Conservation (phyloP, 768 basidiomycete genomes). For the Cantharellus cinnabarinus region DNA sequence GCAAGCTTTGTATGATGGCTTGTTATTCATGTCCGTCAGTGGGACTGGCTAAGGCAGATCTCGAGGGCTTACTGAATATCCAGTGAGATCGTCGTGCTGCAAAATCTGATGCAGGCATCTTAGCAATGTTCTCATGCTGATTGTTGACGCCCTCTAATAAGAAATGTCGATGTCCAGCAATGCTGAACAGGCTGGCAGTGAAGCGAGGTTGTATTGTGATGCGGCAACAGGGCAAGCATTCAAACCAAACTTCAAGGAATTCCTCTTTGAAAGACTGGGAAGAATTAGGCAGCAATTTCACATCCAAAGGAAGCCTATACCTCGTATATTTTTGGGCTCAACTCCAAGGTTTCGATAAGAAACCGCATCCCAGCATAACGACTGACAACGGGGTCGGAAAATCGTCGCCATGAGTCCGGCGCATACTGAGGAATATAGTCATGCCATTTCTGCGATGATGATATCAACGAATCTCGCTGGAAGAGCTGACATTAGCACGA, state of each 20-base stretch:
- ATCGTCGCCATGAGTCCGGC: slow-evolving; percentile 30
- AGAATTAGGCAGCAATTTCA: neutral
- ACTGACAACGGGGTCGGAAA: slow-evolving; percentile 30
- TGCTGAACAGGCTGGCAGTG: slow-evolving; percentile 31
- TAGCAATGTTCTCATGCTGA: neutral
- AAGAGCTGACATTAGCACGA: neutral
- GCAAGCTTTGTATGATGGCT: neutral
- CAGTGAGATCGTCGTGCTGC: neutral
- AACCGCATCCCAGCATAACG: slow-evolving; percentile 44
- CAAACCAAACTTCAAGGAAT: slow-evolving; percentile 35
- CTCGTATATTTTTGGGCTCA: slow-evolving; percentile 39
- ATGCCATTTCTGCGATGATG: slow-evolving; percentile 34
- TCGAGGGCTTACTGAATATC: neutral
- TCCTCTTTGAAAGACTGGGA: slow-evolving; percentile 26
- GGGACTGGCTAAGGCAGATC: too few species aligned
- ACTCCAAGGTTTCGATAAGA: slow-evolving; percentile 31
- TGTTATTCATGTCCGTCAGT: neutral
- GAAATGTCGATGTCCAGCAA: slow-evolving; percentile 33
- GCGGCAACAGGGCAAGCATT: slow-evolving; percentile 27
- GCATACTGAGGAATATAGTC: slow-evolving; percentile 31
- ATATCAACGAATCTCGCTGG: neutral
- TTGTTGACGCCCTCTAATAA: slow-evolving; percentile 9
- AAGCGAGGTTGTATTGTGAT: slow-evolving; percentile 40
- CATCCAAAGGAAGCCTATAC: slow-evolving; percentile 20
- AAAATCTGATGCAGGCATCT: neutral